Evolutionary conservation across 139 green algal genomes (phyloP), one percentile per base, ranked within the genome.

Genomic region (Desmodesmus armatus): DNA sequence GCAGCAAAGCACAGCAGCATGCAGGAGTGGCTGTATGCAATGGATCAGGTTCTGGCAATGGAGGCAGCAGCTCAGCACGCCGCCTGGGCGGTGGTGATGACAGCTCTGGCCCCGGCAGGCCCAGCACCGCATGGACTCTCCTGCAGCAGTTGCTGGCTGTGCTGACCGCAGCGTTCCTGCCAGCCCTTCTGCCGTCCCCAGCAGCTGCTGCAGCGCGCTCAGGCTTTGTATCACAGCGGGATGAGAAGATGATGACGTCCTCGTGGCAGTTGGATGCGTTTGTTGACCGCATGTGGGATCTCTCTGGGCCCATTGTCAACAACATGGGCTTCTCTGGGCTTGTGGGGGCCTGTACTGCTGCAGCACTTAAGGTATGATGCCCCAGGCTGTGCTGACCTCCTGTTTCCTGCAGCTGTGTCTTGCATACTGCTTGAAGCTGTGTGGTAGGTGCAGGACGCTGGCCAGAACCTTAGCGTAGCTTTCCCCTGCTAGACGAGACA

Each of bases 261-360:
- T 43, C 17, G 23, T 71, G 62, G 78, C 65, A 85, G 44, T 23
- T 85, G 35, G 79, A 78, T 44, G 79, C 79, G 3, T 85, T 85
- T 78, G 79, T 77, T 1, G 63, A 85, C 41, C 25, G 63, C 7
- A 85, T 85, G 79, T 66, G 21, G 40, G 63, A 77, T 21, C 17
- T 77, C 17, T 77, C 62, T 15, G 62, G 79, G 7, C 79, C 79
- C 3, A 77, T 85, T 7, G 1, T 78, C 29, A 51, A 60, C 35
- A 85, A 85, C 41, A 85, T 85, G 79, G 79, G 79, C 0, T 67
- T 85, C 43, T 85, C 79, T 43, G 79, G 79, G 13, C n/a, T 75
- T 31, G 29, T 85, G 21, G 79, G 79, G 11, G 79, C 63, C 4
- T 44, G 33, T 41, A n/a, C 79, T 19, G 79, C 63, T 35, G 79